Evolutionary conservation across 768 basidiomycete genomes (phyloP).

Genomic region (Clitopilus hobsonii): DNA sequence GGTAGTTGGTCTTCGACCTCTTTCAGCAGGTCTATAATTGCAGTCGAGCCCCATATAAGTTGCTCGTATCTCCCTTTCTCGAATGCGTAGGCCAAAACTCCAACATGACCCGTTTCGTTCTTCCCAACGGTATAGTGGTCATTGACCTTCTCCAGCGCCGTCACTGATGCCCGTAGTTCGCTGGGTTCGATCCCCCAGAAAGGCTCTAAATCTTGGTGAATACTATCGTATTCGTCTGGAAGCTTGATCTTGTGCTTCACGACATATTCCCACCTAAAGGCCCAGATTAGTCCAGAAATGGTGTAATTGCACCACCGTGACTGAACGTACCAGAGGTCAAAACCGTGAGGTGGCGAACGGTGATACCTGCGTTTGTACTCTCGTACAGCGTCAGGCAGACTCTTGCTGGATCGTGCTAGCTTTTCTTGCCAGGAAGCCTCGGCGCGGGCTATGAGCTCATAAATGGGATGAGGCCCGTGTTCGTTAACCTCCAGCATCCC

Average conservation of each 20-base stretch:
- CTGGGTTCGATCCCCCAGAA: slow-evolving; percentile 8
- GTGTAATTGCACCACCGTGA: not conserved
- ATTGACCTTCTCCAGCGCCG: slow-evolving; percentile 1
- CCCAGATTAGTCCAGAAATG: not conserved
- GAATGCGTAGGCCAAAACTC: slow-evolving; percentile 29
- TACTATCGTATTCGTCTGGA: slow-evolving; percentile 7
- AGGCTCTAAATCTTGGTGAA: slow-evolving; percentile 7
- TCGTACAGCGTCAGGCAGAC: not conserved
- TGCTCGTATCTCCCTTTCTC: slow-evolving; percentile 29
- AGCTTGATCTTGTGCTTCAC: slow-evolving; percentile 4
- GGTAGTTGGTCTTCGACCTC: slow-evolving; percentile 37
- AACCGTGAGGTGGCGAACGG: slow-evolving; percentile 3
- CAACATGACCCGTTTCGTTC: not conserved
- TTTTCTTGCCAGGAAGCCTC: slow-evolving; percentile 2
- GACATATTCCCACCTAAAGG: slow-evolving; percentile 4
- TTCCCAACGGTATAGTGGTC: slow-evolving; percentile 5
- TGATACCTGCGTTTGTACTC: slow-evolving; percentile 7
- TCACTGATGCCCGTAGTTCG: not conserved
- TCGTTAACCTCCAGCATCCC: slow-evolving; percentile 4
- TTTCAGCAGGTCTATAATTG: slow-evolving; percentile 30
- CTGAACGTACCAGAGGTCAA: slow-evolving; percentile 3
- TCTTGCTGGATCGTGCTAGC: slow-evolving; percentile 2
- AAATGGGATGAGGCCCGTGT: slow-evolving; percentile 4
- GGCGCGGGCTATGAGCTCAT: slow-evolving; percentile 1
- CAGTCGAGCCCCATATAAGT: slow-evolving; percentile 25